Base-by-base conservation (phyloP, 179 eudicot genomes). In the Beta macrorhiza region DNA sequence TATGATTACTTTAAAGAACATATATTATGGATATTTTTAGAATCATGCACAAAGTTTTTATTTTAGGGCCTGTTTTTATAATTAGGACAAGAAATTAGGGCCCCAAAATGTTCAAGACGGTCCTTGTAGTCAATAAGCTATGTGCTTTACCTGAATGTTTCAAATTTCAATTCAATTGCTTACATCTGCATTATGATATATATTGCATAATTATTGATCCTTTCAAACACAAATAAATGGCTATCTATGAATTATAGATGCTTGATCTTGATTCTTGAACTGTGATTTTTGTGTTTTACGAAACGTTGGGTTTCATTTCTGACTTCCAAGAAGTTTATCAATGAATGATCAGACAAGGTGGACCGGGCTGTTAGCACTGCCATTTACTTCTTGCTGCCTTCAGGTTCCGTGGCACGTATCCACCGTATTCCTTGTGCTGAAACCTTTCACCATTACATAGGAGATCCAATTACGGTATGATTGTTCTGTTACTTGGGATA, bases 391-490 rank as follows among this genome's bases (percentile, higher is more conserved):
- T 82, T 93, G 84, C 78, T 93, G 77, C 93, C 94, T 67, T 91
- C 98, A 37, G 97, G 98, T 64, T 86, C 92, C 74, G 88, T 90
- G 53, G 91, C 98, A 20, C 87, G 80, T 75, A 87, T 93, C 32
- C 98, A 93, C 76, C 92, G 93, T 22, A 92, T 93, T 78, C 98
- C 98, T n/a, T 89, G 90, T 83, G 91, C 97, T 67, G 97, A 93
- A 85, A 87, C 91, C 78, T 93, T 93, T 90, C 93, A 93, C 62
- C 87, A 90, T 84, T 93, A 92, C 79, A 29, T 87, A 84, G 98
- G 97, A 84, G 97, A 93, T 47, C 93, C 97, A 25, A 52, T 93
- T 49, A 90, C 88, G 85, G 94, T 89, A 87, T n/a, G 37, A 25
- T 74, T 67, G 59, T 37, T 77, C 11, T 81, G 22, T 10, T 62